Evolutionary conservation across 345 rosid genomes (phyloP), one percentile per base, ranked within the genome.

Genomic region (Eucalyptus lansdowneana): DNA sequence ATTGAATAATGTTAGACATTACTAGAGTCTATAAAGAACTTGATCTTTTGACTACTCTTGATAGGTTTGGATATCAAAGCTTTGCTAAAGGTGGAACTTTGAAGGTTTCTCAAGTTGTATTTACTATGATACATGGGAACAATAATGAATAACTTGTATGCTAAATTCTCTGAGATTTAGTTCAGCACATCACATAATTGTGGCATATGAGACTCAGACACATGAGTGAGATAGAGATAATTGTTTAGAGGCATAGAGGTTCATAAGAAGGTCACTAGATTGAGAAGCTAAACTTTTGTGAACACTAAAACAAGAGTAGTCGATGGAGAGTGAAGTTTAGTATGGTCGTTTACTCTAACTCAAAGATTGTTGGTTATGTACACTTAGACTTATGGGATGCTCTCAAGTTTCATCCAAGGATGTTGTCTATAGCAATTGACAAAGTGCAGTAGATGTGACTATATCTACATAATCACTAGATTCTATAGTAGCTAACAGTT

Each of bases 351-450:
- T 9, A 56, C 62, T 24, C 11, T 9, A 22, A 9, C 29, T 24
- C 29, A 19, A 24, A 56, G 62, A 56, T 56, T 56, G 62, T 10
- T 22, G 29, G 62, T 24, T 56, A 19, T 24, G 27, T 24, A 56
- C 62, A 24, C 62, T 56, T 1, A 56, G 14, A 56, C 62, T 56
- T 24, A 56, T 56, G 62, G 0, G 62, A 9, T 24, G 27, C 25
- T 56, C 11, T 24, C 29, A 22, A 21, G 29, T 56, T 56, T 11
- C 4, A 4, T 56, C 29, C 14, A 56, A 56, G 62, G 29, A 24
- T 0, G 1, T 22, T 56, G 1, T 24, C 62, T 24, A 56, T 56
- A 58, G 65, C 4, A 58, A 2, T 0, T 58, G 4, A 58, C 62
- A 19, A 11, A 56, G 62, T 56, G 62, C 0, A 56, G 2, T 56